A percentile compares a stretch with the other conserved stretches of the same genome.
Conservation (phyloP, 768 basidiomycete genomes). For the Mycena sanguinolenta region DNA sequence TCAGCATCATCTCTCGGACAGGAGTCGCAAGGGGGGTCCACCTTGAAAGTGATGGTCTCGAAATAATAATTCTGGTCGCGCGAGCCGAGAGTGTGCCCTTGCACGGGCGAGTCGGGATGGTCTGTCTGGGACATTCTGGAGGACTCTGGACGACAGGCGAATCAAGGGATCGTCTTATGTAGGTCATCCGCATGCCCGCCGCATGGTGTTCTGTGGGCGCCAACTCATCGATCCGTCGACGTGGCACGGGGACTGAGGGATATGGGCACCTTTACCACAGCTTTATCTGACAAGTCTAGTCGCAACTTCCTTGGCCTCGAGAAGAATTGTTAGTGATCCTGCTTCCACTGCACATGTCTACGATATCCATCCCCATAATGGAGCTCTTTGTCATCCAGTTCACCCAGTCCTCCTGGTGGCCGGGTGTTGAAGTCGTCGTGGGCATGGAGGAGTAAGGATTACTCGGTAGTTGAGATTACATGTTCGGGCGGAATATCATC, state of each 20-base stretch:
- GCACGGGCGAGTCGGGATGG: not conserved
- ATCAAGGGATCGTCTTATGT: not conserved
- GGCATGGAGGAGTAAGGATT: slow-evolving; percentile 54
- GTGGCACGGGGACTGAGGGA: not conserved
- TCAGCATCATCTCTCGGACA: not conserved
- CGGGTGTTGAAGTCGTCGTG: too few species aligned
- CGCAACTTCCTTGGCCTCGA: not conserved
- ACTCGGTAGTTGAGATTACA: too few species aligned
- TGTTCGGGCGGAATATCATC: too few species aligned
- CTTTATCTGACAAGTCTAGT: not conserved
- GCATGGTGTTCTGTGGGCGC: not conserved
- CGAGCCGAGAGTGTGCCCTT: not conserved
- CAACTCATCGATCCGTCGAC: not conserved
- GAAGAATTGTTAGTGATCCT: too few species aligned
- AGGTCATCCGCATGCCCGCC: not conserved
- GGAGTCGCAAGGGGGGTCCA: not conserved
- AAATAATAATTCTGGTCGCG: not conserved
- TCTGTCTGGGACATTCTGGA: too few species aligned
- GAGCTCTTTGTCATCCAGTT: too few species aligned
- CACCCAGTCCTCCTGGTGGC: too few species aligned
- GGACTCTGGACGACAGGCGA: not conserved
- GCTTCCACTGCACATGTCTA: too few species aligned
- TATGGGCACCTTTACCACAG: not conserved
- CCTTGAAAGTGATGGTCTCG: not conserved
- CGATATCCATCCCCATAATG: too few species aligned